Conservation (phyloP, 306 rosid genomes). For the Sphenostylis stenocarpa region DNA sequence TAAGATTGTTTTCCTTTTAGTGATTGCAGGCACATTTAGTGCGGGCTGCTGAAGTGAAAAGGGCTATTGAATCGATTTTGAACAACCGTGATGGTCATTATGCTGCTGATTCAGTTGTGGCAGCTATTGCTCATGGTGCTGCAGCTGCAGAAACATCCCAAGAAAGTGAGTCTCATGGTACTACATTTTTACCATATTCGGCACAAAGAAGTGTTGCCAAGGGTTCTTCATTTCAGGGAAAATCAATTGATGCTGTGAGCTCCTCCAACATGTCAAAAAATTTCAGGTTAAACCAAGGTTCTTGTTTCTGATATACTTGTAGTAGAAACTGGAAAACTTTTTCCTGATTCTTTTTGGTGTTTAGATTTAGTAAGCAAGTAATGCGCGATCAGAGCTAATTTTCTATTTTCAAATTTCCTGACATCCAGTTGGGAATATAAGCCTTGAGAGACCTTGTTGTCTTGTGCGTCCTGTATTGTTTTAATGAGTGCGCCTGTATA, state of each 20-base stretch:
- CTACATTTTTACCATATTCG: constrained; percentile 48
- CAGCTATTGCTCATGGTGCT: constrained; percentile 89
- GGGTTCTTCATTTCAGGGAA: constrained; percentile 64
- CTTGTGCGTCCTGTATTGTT: neutral
- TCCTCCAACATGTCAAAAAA: constrained; percentile 83
- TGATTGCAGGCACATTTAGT: constrained; percentile 99
- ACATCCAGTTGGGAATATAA: neutral
- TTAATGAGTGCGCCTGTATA: neutral
- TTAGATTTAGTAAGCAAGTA: neutral
- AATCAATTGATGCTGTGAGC: constrained; percentile 64
- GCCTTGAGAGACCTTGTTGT: neutral
- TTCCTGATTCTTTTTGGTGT: constrained; percentile 7
- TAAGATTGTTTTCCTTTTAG: constrained; percentile 80
- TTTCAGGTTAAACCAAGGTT: constrained; percentile 70
- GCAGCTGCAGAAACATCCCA: constrained; percentile 69
- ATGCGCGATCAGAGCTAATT: neutral
- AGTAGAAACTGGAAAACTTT: neutral
- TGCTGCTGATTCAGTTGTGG: constrained; percentile 94
- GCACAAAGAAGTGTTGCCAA: constrained; percentile 54
- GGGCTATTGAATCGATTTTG: constrained; percentile 95
- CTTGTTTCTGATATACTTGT: constrained; percentile 20
- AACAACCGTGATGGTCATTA: constrained; percentile 88
- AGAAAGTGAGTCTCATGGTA: constrained; percentile 56
- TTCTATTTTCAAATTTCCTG: neutral
- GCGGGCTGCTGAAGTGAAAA: constrained; percentile 97